A percentile compares a stretch with the other conserved stretches of the same genome.
phyloP scores from a whole-genome alignment of 176 grass and related monocot genomes.

The Carex cristatella region DNA sequence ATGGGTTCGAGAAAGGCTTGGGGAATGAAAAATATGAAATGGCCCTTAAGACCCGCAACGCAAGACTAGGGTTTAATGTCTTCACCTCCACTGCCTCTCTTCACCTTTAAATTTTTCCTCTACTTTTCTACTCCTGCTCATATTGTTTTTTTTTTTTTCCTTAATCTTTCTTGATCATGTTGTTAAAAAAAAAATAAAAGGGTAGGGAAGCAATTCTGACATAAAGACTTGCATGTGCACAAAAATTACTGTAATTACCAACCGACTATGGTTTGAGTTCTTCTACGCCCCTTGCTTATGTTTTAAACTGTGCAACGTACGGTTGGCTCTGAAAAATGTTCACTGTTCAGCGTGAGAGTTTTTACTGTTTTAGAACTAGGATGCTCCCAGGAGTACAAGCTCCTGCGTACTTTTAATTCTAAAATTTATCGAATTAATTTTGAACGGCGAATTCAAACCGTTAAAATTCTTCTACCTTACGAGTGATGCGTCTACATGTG shows the following conservation, averaged over 20 bases:
- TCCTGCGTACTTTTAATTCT: no score
- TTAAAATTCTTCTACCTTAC: no score
- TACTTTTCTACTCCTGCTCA: background rate
- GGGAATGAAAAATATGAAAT: constrained; percentile 20
- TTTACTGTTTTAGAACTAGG: no score
- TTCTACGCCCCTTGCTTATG: background rate
- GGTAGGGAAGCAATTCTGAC: background rate
- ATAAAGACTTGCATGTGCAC: constrained; percentile 20
- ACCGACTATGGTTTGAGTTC: background rate
- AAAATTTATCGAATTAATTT: no score
- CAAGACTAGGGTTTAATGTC: constrained; percentile 24
- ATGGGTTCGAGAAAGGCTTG: constrained; percentile 18
- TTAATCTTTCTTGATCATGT: constrained; percentile 17
- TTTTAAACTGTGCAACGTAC: background rate
- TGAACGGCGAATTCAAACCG: no score
- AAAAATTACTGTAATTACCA: background rate
- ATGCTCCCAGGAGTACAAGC: no score
- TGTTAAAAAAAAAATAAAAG: background rate
- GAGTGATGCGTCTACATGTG: no score
- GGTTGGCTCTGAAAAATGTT: background rate
- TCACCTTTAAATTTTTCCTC: background rate
- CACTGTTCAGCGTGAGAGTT: background rate
- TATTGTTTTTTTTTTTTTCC: background rate
- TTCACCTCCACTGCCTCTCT: background rate
- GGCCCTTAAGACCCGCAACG: constrained; percentile 27